Conservation (phyloP, 2,329 filamentous ascomycete genomes). For the Curvularia eragrostidis region DNA sequence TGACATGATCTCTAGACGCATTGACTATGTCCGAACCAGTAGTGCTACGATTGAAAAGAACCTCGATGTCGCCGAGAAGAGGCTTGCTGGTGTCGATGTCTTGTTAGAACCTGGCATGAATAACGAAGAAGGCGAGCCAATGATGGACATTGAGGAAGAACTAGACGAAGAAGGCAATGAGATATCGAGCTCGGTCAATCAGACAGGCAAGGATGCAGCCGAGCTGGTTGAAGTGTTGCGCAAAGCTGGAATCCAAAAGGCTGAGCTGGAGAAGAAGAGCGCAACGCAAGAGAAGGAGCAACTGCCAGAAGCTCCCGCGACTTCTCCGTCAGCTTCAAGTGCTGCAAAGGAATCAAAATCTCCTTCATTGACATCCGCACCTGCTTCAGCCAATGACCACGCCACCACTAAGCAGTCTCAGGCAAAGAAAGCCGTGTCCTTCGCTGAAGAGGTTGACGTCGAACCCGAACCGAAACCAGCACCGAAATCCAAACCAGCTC, state of each 20-base stretch:
- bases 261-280: constrained; percentile 31
- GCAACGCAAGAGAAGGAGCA: constrained; percentile 7
- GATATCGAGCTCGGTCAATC: constrained; percentile 60
- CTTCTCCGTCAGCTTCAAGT: constrained; percentile 3
- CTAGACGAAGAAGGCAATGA: constrained; percentile 91
- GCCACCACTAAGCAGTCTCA: neutral
- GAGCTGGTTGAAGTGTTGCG: constrained; percentile 74
- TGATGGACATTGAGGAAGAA: constrained; percentile 91
- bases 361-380: neutral
- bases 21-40: constrained; percentile 91
- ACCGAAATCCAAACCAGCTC: constrained; percentile 29
- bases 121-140: constrained; percentile 74
- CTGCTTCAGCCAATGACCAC: neutral
- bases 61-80: constrained; percentile 71
- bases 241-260: constrained; percentile 70
- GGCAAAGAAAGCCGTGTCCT: constrained; percentile 67
- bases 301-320: neutral
- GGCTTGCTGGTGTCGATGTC: constrained; percentile 65
- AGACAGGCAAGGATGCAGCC: constrained; percentile 70
- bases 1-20: constrained; percentile 72
- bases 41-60: constrained; percentile 76
- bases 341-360: neutral
- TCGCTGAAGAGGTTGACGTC: constrained; percentile 64
- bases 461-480: constrained; percentile 22
- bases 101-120: constrained; percentile 65